Percentiles rank a stretch among this genome's conserved stretches.
phyloP scores from a whole-genome alignment of 306 rosid genomes.

The Quercus cerris region DNA sequence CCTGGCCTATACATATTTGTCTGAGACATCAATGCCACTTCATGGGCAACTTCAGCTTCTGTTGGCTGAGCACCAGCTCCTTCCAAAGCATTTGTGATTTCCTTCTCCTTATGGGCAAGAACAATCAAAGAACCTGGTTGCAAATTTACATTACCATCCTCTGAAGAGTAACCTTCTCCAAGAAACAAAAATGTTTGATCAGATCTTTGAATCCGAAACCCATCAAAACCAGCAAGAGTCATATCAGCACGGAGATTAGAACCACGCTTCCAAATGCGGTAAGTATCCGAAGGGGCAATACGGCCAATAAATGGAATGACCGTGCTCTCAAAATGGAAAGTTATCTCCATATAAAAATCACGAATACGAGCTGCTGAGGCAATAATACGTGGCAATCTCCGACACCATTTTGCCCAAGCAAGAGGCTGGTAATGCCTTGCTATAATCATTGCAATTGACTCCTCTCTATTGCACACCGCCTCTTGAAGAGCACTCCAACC shows the following conservation, averaged over 20 bases:
- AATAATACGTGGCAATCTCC: conserved; percentile 92
- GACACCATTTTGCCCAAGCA: conserved; percentile 99
- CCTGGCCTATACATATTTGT: conserved; percentile 98
- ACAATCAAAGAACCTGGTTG: conserved; percentile 90
- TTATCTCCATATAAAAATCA: conserved; percentile 98
- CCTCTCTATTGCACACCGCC: conserved; percentile 94
- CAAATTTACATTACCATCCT: conserved; percentile 65
- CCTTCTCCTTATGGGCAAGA: conserved; percentile 95
- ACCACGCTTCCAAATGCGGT: conserved; percentile 98
- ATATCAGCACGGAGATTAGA: conserved; percentile 98
- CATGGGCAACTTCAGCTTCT: conserved; percentile 92
- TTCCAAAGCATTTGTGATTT: conserved; percentile 94
- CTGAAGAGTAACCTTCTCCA: conserved; percentile 89
- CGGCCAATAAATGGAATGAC: conserved; percentile 97
- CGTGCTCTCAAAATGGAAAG: conserved; percentile 97
- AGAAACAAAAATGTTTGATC: conserved; percentile 97
- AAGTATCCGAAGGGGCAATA: conserved; percentile 96
- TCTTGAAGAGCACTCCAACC: conserved; percentile 99
- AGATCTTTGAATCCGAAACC: conserved; percentile 89
- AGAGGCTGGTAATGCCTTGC: conserved; percentile 88
- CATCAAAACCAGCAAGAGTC: conserved; percentile 99
- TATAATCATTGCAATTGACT: conserved; percentile 85
- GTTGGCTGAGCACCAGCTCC: conserved; percentile 96
- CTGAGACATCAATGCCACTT: conserved; percentile 93
- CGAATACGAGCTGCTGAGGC: conserved; percentile 91